A percentile compares a stretch with the other conserved stretches of the same genome.
phyloP scores from a whole-genome alignment of 768 basidiomycete species.

The Boletellus emodensis region DNA sequence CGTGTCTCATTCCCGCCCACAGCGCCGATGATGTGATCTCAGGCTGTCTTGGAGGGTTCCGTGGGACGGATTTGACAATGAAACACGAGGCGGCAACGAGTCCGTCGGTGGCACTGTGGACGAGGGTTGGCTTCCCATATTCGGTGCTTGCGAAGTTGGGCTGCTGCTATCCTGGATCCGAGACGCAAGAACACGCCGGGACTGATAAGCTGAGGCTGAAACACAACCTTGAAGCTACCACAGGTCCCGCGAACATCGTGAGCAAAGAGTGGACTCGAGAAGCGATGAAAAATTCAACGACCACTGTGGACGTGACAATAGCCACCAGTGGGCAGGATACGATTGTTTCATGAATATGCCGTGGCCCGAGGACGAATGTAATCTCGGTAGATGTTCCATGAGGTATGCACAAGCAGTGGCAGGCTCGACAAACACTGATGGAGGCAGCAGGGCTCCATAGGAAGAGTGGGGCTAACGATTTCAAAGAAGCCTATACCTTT shows the following conservation, averaged over 20 bases:
- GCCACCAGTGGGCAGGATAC: not conserved
- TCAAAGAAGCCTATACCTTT: not conserved
- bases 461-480: not conserved
- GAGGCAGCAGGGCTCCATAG: not conserved
- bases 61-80: slow-evolving; percentile 17
- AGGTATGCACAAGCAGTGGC: slow-evolving; percentile 9
- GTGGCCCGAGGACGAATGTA: slow-evolving; percentile 1
- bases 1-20: slow-evolving; percentile 15
- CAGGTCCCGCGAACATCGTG: not conserved
- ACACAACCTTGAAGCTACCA: slow-evolving; percentile 1
- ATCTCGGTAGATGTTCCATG: slow-evolving; percentile 1
- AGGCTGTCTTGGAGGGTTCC: slow-evolving; percentile 9
- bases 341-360: not conserved
- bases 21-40: slow-evolving; percentile 12
- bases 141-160: slow-evolving; percentile 5
- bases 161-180: slow-evolving; percentile 14
- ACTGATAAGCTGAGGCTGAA: not conserved
- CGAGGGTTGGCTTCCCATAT: slow-evolving; percentile 3
- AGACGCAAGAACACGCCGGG: slow-evolving; percentile 1
- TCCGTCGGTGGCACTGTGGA: slow-evolving; percentile 9
- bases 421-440: not conserved
- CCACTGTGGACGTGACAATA: not conserved
- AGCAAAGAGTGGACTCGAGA: not conserved
- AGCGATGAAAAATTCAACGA: not conserved
- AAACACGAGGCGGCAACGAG: slow-evolving; percentile 28